Evolutionary conservation across 192 early-diverging fungal genomes (phyloP), one percentile per base, ranked within the genome.

Genomic region (Gryganskiella cystojenkinii): DNA sequence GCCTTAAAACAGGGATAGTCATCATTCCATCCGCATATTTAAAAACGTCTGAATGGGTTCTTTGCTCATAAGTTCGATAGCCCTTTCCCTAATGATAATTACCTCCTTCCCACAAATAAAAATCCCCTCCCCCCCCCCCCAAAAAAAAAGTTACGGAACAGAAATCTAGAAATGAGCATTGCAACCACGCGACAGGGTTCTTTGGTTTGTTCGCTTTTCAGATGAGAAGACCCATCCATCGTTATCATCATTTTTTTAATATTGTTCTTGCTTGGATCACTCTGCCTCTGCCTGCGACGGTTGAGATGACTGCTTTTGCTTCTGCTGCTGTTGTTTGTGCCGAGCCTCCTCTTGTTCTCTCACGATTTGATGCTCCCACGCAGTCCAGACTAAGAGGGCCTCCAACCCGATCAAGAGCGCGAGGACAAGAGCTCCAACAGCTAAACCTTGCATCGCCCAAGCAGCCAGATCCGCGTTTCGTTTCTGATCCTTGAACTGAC

Each of bases 381-480:
- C 49, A 25, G 27, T 34, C 52, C 43, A 50, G 1, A 71, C 69
- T 11, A 56, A 56, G 2, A 45, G 3, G 4, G 69, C 52, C 69
- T 71, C 69, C 4, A 71, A 2, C 4, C 34, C 27, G 7, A 71
- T 28, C 28, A 61, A 55, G 17, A 7, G 17, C 19, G 44, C 53
- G 5, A 62, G 20, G 19, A 62, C n/a, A 17, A 62, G 30, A 24
- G 34, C 8, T 44, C 43, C 17, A 3, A 37, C 40, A 17, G 35
- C 59, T 27, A 62, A 42, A 44, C 49, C 27, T 30, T 62, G 60
- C 53, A 71, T 40, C 10, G 54, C 49, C 3, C n/a, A 27, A 0
- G 59, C 69, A 58, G 61, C 44, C 31, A 51, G 57, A 4, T 13
- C 22, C 2, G 69, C 69, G 55, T 62, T 61, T 11, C 22, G 28